Conservation (phyloP, 2,329 filamentous ascomycete species). For the Xylariales sp. region DNA sequence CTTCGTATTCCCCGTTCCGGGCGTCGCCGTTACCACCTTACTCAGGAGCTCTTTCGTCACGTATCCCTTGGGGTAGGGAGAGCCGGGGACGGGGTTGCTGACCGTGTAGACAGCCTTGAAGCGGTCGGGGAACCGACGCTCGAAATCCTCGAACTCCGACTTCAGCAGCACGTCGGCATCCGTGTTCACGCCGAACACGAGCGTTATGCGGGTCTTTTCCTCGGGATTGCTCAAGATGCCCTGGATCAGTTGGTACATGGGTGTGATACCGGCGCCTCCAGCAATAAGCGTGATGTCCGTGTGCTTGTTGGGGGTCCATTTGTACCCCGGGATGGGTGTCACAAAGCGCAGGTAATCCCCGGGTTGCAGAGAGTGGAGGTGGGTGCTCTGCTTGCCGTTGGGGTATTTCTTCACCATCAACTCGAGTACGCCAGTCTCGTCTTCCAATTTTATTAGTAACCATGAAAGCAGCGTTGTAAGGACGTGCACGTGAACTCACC, state of each 20-base stretch:
- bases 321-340: slow-evolving; percentile 63
- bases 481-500: slow-evolving; percentile 50
- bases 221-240: slow-evolving; percentile 71
- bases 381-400: slow-evolving; percentile 69
- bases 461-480: not conserved
- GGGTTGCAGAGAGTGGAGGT: slow-evolving; percentile 73
- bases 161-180: slow-evolving; percentile 71
- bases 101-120: slow-evolving; percentile 70
- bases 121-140: slow-evolving; percentile 62
- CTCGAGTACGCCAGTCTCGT: slow-evolving; percentile 69
- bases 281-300: slow-evolving; percentile 72
- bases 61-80: slow-evolving; percentile 63
- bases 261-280: slow-evolving; percentile 79
- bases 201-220: slow-evolving; percentile 71
- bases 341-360: slow-evolving; percentile 71
- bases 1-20: slow-evolving; percentile 57
- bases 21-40: slow-evolving; percentile 56
- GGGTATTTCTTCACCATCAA: slow-evolving; percentile 77
- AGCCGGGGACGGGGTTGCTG: slow-evolving; percentile 57
- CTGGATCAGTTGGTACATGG: slow-evolving; percentile 72
- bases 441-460: slow-evolving; percentile 47
- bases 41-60: slow-evolving; percentile 68
- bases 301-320: slow-evolving; percentile 64
- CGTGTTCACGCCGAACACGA: slow-evolving; percentile 75
- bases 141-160: slow-evolving; percentile 65